Evolutionary conservation across 371 early-diverging fungal species (phyloP), one percentile per base, ranked within the genome.

Genomic region (Mortierella sp.): DNA sequence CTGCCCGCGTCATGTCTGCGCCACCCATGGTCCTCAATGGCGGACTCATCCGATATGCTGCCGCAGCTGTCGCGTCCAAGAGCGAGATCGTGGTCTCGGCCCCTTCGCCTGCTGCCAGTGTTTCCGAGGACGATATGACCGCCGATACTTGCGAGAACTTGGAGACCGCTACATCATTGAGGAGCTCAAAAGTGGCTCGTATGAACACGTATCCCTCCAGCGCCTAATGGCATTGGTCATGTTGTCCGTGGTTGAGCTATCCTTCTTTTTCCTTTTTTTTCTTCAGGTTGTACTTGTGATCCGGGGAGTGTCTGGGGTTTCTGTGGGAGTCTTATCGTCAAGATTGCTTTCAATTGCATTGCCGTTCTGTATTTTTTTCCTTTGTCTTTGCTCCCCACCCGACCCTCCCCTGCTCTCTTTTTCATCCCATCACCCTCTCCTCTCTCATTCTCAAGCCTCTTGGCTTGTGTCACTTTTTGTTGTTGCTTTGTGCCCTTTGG

Each of bases 21-120:
- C 75, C 82, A 67, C 57, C 82, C 3, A 44, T 82, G 70, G 79
- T 75, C 31, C 82, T 82, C 57, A 82, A 82, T 67, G 74, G 78
- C 5, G 75, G 72, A 24, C 75, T 72, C 67, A 73, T 82, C 46
- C 82, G 82, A 28, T 78, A 78, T 75, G 75, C 78, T n/a, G 26
- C 71, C 59, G 10, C 28, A 11, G 50, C 50, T 16, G 11, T 6
- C 44, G 69, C 67, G 10, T 21, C 34, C 43, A 78, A 75, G 46
- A 40, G 34, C 14, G 14, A 64, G 1, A 9, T 40, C 37, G 51
- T 67, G 69, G 74, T 9, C 43, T 46, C 43, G 24, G 55, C 61
- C 13, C 71, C 77, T 40, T 34, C 70, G 19, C 64, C 74, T 34
- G 53, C 75, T n/a, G 21, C 74, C 6, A 61, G 61, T 34, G 21